A percentile compares a stretch with the other conserved stretches of the same genome.
Conservation (phyloP, 1,284 basidiomycete species). For the Sphagnurus paluster region DNA sequence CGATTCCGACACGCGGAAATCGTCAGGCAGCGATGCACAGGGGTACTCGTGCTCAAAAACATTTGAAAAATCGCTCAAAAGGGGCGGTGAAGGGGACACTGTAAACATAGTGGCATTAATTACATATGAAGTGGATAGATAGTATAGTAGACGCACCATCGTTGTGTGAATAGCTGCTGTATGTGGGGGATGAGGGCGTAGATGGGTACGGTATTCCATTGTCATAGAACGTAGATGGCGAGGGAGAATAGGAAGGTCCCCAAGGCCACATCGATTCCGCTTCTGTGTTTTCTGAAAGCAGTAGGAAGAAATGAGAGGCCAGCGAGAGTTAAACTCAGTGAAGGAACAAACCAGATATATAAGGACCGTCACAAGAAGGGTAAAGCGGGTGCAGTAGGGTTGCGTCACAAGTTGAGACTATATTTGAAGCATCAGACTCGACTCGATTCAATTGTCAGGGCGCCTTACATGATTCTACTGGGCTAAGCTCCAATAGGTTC, state of each 20-base stretch:
- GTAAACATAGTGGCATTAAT: constrained; percentile 8
- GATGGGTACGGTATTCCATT: constrained; percentile 1
- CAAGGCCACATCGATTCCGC: constrained; percentile 10
- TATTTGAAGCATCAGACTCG: background rate
- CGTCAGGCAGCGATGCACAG: constrained; percentile 20
- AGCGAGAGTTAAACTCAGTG: background rate
- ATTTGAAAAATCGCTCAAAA: constrained; percentile 29
- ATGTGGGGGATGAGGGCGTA: constrained; percentile 9
- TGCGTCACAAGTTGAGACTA: constrained; percentile 8
- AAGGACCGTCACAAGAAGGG: constrained; percentile 2
- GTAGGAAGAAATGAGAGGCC: background rate
- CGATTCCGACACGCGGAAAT: constrained; percentile 1
- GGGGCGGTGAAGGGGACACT: constrained; percentile 30
- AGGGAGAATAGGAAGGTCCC: constrained; percentile 3
- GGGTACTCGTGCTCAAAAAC: constrained; percentile 33
- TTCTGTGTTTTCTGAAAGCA: constrained; percentile 3
- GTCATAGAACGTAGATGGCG: background rate
- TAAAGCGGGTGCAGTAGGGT: background rate
- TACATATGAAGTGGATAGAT: constrained; percentile 1
- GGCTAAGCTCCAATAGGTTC: constrained; percentile 5
- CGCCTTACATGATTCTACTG: constrained; percentile 13
- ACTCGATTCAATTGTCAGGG: background rate
- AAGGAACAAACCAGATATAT: constrained; percentile 10
- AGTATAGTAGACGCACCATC: constrained; percentile 18
- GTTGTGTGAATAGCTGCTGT: constrained; percentile 8